Percentiles rank a stretch among this genome's conserved stretches.
phyloP scores from a whole-genome alignment of 164 flowering plant genomes.

The Pachysandra terminalis region DNA sequence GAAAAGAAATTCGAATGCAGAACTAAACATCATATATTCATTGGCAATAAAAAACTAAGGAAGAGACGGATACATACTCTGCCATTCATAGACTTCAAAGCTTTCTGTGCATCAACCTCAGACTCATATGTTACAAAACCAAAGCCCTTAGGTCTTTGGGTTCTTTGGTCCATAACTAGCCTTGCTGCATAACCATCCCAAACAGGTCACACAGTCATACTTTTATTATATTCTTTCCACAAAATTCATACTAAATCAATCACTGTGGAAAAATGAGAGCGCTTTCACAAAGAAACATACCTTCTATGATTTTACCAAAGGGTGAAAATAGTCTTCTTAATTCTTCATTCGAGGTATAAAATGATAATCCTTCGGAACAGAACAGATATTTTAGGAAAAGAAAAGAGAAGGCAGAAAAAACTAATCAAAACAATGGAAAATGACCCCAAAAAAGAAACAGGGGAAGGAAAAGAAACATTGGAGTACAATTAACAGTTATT shows the following conservation, averaged over 20 bases:
- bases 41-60: not conserved
- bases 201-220: not conserved
- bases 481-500: no score
- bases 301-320: slow-evolving; percentile 60
- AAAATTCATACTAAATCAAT: no score
- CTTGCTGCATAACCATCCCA: slow-evolving; percentile 37
- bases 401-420: not conserved
- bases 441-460: no score
- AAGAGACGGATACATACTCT: slow-evolving; percentile 35
- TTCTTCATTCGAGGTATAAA: slow-evolving; percentile 44
- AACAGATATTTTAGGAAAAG: not conserved
- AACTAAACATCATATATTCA: no score
- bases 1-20: no score
- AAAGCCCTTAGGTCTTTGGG: slow-evolving; percentile 73
- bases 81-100: slow-evolving; percentile 67
- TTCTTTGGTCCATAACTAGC: slow-evolving; percentile 46
- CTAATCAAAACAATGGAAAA: no score
- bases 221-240: no score
- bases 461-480: no score
- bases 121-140: slow-evolving; percentile 71
- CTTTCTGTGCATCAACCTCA: slow-evolving; percentile 57
- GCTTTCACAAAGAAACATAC: slow-evolving; percentile 20
- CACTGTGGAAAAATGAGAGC: not conserved
- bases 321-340: slow-evolving; percentile 49
- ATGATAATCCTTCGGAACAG: slow-evolving; percentile 50